Base-by-base conservation (phyloP, 2,329 filamentous ascomycete species). In the Fusarium nodosum region DNA sequence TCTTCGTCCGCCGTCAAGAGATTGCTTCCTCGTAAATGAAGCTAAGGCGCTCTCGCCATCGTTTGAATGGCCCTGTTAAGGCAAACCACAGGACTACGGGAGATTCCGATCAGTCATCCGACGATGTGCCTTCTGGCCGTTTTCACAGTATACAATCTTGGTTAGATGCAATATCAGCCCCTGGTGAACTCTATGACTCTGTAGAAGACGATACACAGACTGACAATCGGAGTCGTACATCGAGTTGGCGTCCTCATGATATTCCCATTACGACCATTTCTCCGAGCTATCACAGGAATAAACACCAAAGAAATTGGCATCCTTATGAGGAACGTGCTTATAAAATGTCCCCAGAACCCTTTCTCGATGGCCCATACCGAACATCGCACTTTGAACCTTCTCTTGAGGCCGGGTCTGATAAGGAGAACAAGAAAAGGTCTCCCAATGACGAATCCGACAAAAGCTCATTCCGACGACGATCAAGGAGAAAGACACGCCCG, bases 401-500 rank as follows among this genome's bases (percentile, higher is more conserved):
- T 41, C 16, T 50, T 26, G 45, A 56, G 6, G 41, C n/a, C n/a
- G 47, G 28, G 2, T 60, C 52, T 31, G 33, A 57, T 24, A 61
- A 67, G 36, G 60, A 64, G 47, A 64, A 63, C 4, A 36, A 31
- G 16, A 60, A 59, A 18, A 60, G 55, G 18, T 60, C 59, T 18
- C 46, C 30, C 10, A 16, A 48, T 24, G 44, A 48, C 13, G 12
- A 33, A 4, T 56, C 69, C 16, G 33, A 44, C 22, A 46, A 58
- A 31, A 22, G 24, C 20, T 39, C 42, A 30, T 89, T 84, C 58
- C 82, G 86, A 56, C 88, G 82, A 71, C 80, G 80, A 46, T 77
- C 83, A 20, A 83, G 89, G 33, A 80, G 84, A 66, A 91, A 86
- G 76, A 90, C 87, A 18, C 84, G 82, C 52, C 78, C 82, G 26